These are phyloP conservation scores for Euclidium syriacum DNA, from an alignment of 345 rosid genomes.

Conservation along the genomic window DNA sequence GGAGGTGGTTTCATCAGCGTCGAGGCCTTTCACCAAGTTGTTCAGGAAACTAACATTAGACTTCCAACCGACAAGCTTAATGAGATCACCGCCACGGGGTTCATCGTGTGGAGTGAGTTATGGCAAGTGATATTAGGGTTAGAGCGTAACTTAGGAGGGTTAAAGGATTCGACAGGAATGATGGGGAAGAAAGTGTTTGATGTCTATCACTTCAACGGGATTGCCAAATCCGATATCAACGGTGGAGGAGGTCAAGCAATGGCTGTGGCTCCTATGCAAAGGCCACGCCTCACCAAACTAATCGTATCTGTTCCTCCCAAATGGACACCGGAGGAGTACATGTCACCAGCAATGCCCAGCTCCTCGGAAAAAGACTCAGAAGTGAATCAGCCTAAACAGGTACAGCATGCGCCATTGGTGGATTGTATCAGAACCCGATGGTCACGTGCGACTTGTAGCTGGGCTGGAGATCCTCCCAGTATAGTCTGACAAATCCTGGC, in stretches of 20 bases:
- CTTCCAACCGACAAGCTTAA: conserved; percentile 69
- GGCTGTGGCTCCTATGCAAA: conserved; percentile 52
- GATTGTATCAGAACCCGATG: conserved; percentile 95
- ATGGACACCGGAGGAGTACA: conserved; percentile 96
- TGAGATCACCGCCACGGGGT: conserved; percentile 66
- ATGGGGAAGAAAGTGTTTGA: conserved; percentile 98
- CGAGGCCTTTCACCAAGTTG: conserved; percentile 90
- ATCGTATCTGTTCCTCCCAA: conserved; percentile 97
- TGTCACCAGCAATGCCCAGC: conserved; percentile 58
- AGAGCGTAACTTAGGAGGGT: conserved; percentile 75
- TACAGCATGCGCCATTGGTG: conserved; percentile 90
- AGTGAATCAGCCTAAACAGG: conserved; percentile 60
- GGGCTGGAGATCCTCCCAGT: conserved; percentile 97
- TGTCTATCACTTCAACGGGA: conserved; percentile 93
- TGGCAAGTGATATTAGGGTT: conserved; percentile 88
- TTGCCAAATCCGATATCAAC: conserved; percentile 88
- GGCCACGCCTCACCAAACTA: conserved; percentile 92
- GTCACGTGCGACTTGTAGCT: conserved; percentile 85
- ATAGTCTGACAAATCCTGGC: no score
- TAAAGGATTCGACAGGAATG: conserved; percentile 81
- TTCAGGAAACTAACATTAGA: conserved; percentile 54
- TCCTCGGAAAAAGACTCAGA: conserved; percentile 48
- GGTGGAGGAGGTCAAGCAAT: conserved; percentile 48
- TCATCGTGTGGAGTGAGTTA: conserved; percentile 96
- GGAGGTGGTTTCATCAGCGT: conserved; percentile 98